These are phyloP conservation scores for Fusarium sp. DNA, from an alignment of 2,329 filamentous ascomycete genomes.

Conservation along the genomic window DNA sequence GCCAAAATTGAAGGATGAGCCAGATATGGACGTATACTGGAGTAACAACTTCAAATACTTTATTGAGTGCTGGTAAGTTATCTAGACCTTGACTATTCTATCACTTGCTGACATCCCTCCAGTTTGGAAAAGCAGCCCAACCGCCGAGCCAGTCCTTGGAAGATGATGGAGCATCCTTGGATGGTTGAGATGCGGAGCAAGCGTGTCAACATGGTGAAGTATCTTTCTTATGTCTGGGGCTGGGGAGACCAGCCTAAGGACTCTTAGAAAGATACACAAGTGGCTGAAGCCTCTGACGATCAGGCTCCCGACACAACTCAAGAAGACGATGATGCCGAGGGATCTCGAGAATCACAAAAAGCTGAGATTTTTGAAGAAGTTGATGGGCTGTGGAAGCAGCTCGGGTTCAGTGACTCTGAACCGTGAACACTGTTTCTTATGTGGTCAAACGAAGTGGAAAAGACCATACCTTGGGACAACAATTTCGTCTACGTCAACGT, in stretches of 20 bases:
- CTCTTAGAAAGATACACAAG: slow-evolving; percentile 38
- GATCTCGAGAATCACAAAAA: background rate
- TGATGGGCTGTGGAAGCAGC: background rate
- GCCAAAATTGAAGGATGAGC: slow-evolving; percentile 95
- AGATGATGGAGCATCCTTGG: slow-evolving; percentile 99
- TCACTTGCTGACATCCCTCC: slow-evolving; percentile 40
- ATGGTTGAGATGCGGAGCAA: slow-evolving; percentile 96
- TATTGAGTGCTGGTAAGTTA: slow-evolving; percentile 95
- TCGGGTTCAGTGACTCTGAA: background rate
- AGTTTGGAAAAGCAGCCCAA: slow-evolving; percentile 94
- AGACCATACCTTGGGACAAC: slow-evolving; percentile 5
- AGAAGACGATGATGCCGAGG: slow-evolving; percentile 3
- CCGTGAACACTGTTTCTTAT: slow-evolving; percentile 13
- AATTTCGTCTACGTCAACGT: slow-evolving; percentile 20
- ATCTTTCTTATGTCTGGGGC: slow-evolving; percentile 94
- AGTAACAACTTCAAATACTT: slow-evolving; percentile 99
- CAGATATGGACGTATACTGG: slow-evolving; percentile 89
- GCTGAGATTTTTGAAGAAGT: background rate
- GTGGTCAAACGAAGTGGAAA: slow-evolving; percentile 13
- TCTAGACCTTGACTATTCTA: background rate
- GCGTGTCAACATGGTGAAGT: slow-evolving; percentile 97
- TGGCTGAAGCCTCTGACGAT: slow-evolving; percentile 22
- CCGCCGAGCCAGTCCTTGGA: slow-evolving; percentile 92
- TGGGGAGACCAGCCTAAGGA: slow-evolving; percentile 71
- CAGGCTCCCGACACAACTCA: slow-evolving; percentile 17